These are phyloP conservation scores for Lupinus albus DNA, from an alignment of 306 rosid genomes.

Conservation along the genomic window DNA sequence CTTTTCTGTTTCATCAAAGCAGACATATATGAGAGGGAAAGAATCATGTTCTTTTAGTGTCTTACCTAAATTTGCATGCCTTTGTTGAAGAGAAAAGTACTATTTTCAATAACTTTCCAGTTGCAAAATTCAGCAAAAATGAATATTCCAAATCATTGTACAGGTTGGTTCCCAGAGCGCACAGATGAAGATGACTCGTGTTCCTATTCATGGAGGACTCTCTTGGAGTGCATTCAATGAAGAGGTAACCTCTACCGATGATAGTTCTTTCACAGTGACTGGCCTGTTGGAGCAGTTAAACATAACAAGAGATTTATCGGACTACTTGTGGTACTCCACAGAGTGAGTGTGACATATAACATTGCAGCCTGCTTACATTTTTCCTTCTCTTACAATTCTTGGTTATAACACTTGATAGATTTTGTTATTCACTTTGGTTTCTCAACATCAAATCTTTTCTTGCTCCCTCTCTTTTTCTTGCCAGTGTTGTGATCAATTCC, in stretches of 20 bases:
- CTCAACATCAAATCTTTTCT: conserved; percentile 10
- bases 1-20: conserved; percentile 5
- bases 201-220: conserved; percentile 86
- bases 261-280: conserved; percentile 64
- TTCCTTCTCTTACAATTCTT: not conserved
- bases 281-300: conserved; percentile 95
- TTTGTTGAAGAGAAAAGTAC: conserved; percentile 4
- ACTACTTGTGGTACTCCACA: conserved; percentile 95
- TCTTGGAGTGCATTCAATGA: conserved; percentile 86
- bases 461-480: conserved; percentile 20
- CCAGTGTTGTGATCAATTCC: conserved; percentile 75
- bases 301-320: conserved; percentile 87
- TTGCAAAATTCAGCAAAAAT: conserved; percentile 7
- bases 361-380: not conserved
- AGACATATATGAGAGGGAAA: not conserved
- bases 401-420: conserved; percentile 4
- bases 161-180: conserved; percentile 89
- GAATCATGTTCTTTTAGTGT: not conserved
- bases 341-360: conserved; percentile 74
- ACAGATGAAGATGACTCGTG: conserved; percentile 81
- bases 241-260: conserved; percentile 69
- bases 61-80: conserved; percentile 8
- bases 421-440: conserved; percentile 17
- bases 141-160: conserved; percentile 29
- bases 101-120: conserved; percentile 8